These are phyloP conservation scores for Coniochaeta ligniaria DNA, from an alignment of 2,329 filamentous ascomycete genomes.

Conservation along the genomic window DNA sequence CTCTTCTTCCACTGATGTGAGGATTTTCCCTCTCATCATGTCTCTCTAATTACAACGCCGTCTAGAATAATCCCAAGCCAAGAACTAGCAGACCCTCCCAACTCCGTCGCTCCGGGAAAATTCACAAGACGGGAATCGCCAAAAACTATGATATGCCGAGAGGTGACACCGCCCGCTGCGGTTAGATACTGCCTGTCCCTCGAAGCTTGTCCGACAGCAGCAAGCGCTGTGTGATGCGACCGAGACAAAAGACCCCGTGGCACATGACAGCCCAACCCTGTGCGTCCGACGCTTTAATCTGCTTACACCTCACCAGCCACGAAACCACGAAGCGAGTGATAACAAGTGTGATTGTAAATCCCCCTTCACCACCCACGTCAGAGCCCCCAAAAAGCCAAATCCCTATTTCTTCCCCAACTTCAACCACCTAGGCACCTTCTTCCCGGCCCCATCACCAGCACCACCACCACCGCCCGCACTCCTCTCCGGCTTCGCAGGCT, in stretches of 20 bases:
- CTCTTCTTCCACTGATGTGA: too few relatives aligned
- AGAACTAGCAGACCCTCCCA: background rate
- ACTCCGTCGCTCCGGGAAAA: background rate
- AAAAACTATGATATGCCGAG: background rate
- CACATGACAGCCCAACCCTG: background rate
- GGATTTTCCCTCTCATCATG: too few relatives aligned
- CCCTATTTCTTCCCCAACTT: slow-evolving; percentile 65
- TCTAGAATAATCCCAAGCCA: too few relatives aligned
- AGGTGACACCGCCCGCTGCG: background rate
- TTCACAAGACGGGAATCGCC: background rate
- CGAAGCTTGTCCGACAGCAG: background rate
- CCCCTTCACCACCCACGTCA: too few relatives aligned
- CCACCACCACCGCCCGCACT: slow-evolving; percentile 23
- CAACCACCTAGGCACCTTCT: slow-evolving; percentile 62
- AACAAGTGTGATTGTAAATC: too few relatives aligned
- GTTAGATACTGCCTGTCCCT: background rate
- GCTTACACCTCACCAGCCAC: background rate
- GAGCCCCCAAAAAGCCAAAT: background rate
- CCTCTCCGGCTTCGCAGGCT: slow-evolving; percentile 17
- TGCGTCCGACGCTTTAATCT: background rate
- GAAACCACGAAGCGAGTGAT: background rate
- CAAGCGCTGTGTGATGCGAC: background rate
- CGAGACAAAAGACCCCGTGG: background rate
- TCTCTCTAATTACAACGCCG: too few relatives aligned
- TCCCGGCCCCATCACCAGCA: slow-evolving; percentile 29